These are phyloP conservation scores for Akanthomyces lecanii DNA, from an alignment of 2,329 filamentous ascomycete genomes.

Conservation along the genomic window DNA sequence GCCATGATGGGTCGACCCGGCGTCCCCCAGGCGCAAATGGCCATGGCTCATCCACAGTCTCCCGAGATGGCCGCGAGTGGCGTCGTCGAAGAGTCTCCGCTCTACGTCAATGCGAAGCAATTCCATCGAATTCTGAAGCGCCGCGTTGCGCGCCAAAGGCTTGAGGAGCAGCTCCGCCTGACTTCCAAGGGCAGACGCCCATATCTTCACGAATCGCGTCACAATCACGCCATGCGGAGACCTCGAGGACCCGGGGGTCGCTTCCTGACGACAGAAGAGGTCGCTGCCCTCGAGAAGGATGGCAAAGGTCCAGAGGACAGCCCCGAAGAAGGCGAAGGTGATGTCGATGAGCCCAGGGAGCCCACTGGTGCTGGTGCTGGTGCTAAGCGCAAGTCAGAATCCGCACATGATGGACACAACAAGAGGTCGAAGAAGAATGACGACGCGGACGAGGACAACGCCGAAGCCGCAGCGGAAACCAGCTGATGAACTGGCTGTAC, in stretches of 20 bases:
- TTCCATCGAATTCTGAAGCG: conserved; percentile 97
- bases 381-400: conserved; percentile 59
- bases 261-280: conserved; percentile 94
- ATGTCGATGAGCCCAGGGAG: conserved; percentile 25
- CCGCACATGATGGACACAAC: conserved; percentile 42
- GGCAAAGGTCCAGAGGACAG: conserved; percentile 37
- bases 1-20: conserved; percentile 69
- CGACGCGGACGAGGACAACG: conserved; percentile 39
- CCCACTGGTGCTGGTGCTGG: conserved; percentile 37
- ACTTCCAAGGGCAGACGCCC: conserved; percentile 96
- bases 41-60: conserved; percentile 66
- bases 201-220: conserved; percentile 93
- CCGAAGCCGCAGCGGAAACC: conserved; percentile 35
- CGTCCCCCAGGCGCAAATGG: conserved; percentile 56
- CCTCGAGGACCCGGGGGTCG: conserved; percentile 90
- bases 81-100: conserved; percentile 77
- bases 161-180: conserved; percentile 86
- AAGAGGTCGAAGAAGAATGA: conserved; percentile 53
- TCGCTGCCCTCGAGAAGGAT: conserved; percentile 77
- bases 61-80: conserved; percentile 71
- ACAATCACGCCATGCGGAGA: conserved; percentile 96
- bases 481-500: conserved; percentile 29
- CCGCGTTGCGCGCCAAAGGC: conserved; percentile 83
- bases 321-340: conserved; percentile 31
- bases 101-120: conserved; percentile 98